phyloP scores from a whole-genome alignment of 768 basidiomycete species.

The Suillus americanus region DNA sequence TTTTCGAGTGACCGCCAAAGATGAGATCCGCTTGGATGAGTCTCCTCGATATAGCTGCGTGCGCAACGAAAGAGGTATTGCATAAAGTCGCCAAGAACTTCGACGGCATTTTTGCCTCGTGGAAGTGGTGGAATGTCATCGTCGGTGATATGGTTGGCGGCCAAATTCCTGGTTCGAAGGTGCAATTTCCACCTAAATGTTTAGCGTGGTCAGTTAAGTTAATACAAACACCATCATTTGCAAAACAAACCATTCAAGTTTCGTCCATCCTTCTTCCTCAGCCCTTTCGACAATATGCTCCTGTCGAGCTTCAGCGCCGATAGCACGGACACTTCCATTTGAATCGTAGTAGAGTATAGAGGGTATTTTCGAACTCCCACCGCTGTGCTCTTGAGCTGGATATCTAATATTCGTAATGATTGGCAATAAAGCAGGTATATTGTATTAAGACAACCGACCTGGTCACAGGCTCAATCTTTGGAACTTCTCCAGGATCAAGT shows the following conservation, averaged over 20 bases:
- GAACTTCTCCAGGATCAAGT: constrained; percentile 39
- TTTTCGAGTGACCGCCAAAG: constrained; percentile 46
- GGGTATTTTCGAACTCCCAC: constrained; percentile 49
- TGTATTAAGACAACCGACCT: constrained; percentile 20
- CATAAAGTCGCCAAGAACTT: constrained; percentile 49
- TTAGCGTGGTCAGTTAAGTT: background rate
- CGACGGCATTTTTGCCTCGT: constrained; percentile 36
- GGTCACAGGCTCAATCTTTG: constrained; percentile 35
- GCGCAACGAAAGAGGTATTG: constrained; percentile 45
- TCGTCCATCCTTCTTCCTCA: constrained; percentile 45
- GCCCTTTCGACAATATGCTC: constrained; percentile 40
- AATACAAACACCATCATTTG: background rate
- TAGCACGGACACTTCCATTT: constrained; percentile 37
- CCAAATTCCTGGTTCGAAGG: constrained; percentile 35
- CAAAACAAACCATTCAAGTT: constrained; percentile 41
- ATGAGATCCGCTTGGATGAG: constrained; percentile 40
- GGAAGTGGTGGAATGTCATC: constrained; percentile 43
- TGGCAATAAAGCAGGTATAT: constrained; percentile 2
- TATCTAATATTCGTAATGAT: constrained; percentile 23
- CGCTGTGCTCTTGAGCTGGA: constrained; percentile 43
- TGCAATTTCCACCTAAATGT: constrained; percentile 36
- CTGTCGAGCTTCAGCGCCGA: constrained; percentile 45
- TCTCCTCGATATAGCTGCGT: constrained; percentile 46
- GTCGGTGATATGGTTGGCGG: constrained; percentile 30
- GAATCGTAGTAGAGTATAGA: constrained; percentile 48